phyloP scores from a whole-genome alignment of 306 rosid genomes.

The Quercus engelmannii region DNA sequence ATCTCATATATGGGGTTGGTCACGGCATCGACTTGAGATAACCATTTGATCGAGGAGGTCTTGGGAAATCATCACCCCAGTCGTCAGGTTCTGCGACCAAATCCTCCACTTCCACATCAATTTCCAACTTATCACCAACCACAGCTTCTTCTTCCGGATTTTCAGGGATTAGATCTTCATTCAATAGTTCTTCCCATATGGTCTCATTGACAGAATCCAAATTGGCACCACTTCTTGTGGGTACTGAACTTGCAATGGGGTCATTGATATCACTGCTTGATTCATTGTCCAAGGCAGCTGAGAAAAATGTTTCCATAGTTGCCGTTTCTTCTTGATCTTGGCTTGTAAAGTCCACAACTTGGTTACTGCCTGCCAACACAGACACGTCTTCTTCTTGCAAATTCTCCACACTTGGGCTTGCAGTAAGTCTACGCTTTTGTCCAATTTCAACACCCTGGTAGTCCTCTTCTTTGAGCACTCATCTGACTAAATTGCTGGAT shows the following conservation, averaged over 20 bases:
- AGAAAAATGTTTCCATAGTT: constrained; percentile 42
- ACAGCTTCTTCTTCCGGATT: constrained; percentile 46
- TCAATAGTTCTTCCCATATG: constrained; percentile 62
- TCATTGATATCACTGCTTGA: constrained; percentile 44
- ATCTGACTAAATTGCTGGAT: constrained; percentile 39
- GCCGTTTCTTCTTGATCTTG: constrained; percentile 39
- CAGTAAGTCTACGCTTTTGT: constrained; percentile 60
- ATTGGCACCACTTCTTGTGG: constrained; percentile 19
- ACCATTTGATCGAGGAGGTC: constrained; percentile 72
- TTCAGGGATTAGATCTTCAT: constrained; percentile 44
- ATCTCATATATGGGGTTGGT: neutral
- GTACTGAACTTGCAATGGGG: constrained; percentile 21
- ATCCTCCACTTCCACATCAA: constrained; percentile 55
- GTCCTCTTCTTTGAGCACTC: constrained; percentile 31
- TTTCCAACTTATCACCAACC: constrained; percentile 41
- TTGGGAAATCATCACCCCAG: constrained; percentile 64
- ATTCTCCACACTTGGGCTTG: constrained; percentile 53
- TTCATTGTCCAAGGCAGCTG: constrained; percentile 39
- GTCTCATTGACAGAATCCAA: constrained; percentile 32
- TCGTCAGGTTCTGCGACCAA: constrained; percentile 33
- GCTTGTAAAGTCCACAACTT: constrained; percentile 13
- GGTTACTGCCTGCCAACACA: constrained; percentile 17
- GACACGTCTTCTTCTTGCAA: constrained; percentile 36
- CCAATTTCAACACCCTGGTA: constrained; percentile 35
- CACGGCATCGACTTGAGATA: constrained; percentile 43